These are phyloP conservation scores for Neopestalotiopsis sp. DNA, from an alignment of 2,329 filamentous ascomycete species.

Conservation along the genomic window DNA sequence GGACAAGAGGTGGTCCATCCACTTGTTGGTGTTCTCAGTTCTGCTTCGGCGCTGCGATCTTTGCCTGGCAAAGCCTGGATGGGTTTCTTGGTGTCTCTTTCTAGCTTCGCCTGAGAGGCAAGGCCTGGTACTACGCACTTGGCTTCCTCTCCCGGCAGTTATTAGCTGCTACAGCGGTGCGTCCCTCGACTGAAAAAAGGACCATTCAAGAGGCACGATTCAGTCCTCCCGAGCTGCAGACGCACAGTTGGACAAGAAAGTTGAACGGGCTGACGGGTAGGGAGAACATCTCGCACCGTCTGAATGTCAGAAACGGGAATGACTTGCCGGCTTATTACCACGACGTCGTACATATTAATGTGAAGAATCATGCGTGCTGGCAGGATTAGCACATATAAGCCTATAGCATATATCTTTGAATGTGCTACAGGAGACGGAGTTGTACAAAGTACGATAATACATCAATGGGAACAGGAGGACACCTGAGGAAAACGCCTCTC, in stretches of 20 bases:
- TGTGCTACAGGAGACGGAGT: too few relatives aligned
- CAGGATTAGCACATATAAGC: neutral
- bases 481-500: neutral
- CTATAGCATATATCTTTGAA: neutral
- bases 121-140: neutral
- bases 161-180: neutral
- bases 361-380: neutral
- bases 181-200: neutral
- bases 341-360: neutral
- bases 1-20: neutral
- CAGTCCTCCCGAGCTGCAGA: neutral
- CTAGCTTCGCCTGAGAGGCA: neutral
- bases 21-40: neutral
- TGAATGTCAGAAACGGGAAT: neutral
- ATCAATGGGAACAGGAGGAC: too few relatives aligned
- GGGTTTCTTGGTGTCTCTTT: neutral
- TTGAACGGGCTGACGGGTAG: neutral
- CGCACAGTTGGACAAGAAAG: neutral
- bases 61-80: neutral
- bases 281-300: neutral
- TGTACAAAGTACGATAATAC: too few relatives aligned
- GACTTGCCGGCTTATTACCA: neutral
- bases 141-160: neutral
- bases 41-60: neutral
- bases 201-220: neutral